phyloP scores from a whole-genome alignment of 208 protist genomes.

The Wallacemonas sp. region DNA sequence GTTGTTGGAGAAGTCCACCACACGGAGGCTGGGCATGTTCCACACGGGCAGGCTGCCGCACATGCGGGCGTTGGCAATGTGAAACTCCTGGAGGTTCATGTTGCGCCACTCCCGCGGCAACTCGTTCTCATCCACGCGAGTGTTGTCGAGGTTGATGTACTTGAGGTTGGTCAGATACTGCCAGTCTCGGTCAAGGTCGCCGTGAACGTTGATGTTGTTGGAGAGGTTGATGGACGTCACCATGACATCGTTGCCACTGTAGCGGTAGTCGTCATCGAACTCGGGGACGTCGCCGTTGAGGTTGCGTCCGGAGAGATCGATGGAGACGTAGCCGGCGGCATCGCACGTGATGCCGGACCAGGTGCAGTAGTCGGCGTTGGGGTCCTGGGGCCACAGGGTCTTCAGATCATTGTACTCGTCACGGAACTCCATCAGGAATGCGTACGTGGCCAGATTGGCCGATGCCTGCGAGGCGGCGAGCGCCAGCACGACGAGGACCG shows the following conservation, averaged over 20 bases:
- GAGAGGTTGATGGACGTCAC: slow-evolving; percentile 20
- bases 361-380: slow-evolving; percentile 21
- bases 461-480: neutral
- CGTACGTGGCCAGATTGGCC: neutral
- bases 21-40: slow-evolving; percentile 10
- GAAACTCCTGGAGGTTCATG: slow-evolving; percentile 18
- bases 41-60: slow-evolving; percentile 31
- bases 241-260: slow-evolving; percentile 2
- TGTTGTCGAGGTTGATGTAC: slow-evolving; percentile 26
- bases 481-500: neutral
- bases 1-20: slow-evolving; percentile 20
- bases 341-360: slow-evolving; percentile 24
- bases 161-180: slow-evolving; percentile 4
- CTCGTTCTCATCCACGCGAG: slow-evolving; percentile 5
- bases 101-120: slow-evolving; percentile 26
- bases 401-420: neutral
- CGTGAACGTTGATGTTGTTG: slow-evolving; percentile 16
- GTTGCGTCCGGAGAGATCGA: slow-evolving; percentile 17
- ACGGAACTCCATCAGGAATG: neutral
- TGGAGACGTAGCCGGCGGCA: slow-evolving; percentile 12
- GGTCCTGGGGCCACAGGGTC: neutral
- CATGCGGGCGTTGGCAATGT: slow-evolving; percentile 24
- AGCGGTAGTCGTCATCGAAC: slow-evolving; percentile 5
- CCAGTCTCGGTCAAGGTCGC: slow-evolving; percentile 20
- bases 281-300: slow-evolving; percentile 21